phyloP scores from a whole-genome alignment of 805 yeast genomes.

The Cyberlindnera galapagoensis region DNA sequence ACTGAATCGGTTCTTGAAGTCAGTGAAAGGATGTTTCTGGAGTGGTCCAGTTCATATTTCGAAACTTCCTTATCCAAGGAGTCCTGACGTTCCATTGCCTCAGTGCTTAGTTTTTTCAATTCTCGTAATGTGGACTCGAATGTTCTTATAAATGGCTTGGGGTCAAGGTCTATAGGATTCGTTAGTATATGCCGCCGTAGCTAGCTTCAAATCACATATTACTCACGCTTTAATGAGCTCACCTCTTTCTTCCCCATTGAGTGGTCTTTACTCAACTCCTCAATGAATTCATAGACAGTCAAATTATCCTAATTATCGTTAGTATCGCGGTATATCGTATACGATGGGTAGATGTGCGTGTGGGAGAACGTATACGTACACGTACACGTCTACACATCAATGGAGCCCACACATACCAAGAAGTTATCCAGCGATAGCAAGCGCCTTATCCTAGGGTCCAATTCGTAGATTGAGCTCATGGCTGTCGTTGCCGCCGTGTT shows the following conservation, averaged over 20 bases:
- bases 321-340: constrained; percentile 1
- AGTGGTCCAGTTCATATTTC: constrained; percentile 58
- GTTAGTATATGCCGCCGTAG: not conserved
- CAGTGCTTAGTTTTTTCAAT: constrained; percentile 52
- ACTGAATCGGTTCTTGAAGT: constrained; percentile 41
- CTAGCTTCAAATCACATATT: not conserved
- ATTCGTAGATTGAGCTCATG: constrained; percentile 45
- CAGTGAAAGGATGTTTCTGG: constrained; percentile 54
- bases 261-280: constrained; percentile 68
- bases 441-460: constrained; percentile 56
- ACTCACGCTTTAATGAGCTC: constrained; percentile 35
- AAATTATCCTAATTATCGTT: constrained; percentile 40
- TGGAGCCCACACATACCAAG: constrained; percentile 29
- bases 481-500: not conserved
- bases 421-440: constrained; percentile 56
- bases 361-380: no score
- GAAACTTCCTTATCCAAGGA: constrained; percentile 52
- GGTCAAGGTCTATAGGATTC: constrained; percentile 47
- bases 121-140: constrained; percentile 82
- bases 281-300: constrained; percentile 74
- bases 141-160: constrained; percentile 90
- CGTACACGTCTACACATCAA: no score
- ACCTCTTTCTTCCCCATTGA: constrained; percentile 43
- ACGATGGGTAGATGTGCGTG: not conserved
- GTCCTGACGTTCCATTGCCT: constrained; percentile 44